phyloP scores from a whole-genome alignment of 352 stramenopile genomes.

The Aphanomyces stellatus region DNA sequence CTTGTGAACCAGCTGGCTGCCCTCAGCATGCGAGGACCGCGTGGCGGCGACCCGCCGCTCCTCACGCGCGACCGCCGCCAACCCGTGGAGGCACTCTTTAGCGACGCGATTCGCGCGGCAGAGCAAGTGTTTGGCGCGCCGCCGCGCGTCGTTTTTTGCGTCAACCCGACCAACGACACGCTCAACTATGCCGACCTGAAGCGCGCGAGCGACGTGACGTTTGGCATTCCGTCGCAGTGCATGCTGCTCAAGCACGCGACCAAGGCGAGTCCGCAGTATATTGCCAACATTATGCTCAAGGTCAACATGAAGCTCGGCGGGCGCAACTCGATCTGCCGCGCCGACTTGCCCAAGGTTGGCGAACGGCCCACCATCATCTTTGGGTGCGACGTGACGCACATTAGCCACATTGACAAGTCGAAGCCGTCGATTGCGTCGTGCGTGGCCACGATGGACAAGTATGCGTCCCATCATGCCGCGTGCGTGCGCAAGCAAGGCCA shows the following conservation, averaged over 20 bases:
- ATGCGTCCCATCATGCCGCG: constrained; percentile 65
- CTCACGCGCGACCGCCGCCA: constrained; percentile 30
- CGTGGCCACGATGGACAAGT: constrained; percentile 67
- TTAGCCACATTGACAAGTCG: constrained; percentile 56
- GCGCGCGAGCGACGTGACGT: constrained; percentile 48
- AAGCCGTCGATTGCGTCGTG: constrained; percentile 72
- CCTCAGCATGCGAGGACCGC: constrained; percentile 42
- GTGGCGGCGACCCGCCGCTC: constrained; percentile 34
- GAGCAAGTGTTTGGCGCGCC: constrained; percentile 24
- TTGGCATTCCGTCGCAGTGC: constrained; percentile 71
- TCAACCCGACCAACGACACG: constrained; percentile 39
- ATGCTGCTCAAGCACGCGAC: constrained; percentile 58
- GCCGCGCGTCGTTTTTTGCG: constrained; percentile 49
- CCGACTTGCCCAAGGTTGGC: constrained; percentile 32
- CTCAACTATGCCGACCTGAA: constrained; percentile 57
- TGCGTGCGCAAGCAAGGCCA: constrained; percentile 61
- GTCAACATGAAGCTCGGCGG: constrained; percentile 73
- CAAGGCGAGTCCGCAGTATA: constrained; percentile 50
- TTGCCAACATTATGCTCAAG: constrained; percentile 69
- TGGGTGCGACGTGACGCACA: constrained; percentile 76
- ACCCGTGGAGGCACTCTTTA: constrained; percentile 34
- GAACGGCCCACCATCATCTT: constrained; percentile 63
- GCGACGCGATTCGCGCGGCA: constrained; percentile 30
- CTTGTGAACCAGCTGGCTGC: constrained; percentile 42
- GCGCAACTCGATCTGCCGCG: constrained; percentile 44